Evolutionary conservation across 345 rosid species (phyloP), one percentile per base, ranked within the genome.

Genomic region (Rhodamnia rubescens): DNA sequence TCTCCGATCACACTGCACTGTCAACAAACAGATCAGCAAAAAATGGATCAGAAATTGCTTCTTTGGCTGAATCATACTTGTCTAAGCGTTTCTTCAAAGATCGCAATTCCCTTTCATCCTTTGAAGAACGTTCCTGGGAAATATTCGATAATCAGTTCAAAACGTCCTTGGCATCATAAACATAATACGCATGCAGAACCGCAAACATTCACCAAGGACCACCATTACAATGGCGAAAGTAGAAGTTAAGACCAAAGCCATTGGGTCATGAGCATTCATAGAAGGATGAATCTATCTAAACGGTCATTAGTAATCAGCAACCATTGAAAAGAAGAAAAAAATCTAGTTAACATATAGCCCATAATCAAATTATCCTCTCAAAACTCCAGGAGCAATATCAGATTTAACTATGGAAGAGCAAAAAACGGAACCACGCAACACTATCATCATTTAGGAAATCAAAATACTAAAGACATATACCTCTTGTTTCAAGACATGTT

Each of bases 51-150:
- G 84, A 90, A 84, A 96, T 87, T 29, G 98, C 94, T 84, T 98
- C 98, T 87, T 92, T 94, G 80, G 98, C 95, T 42, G 99, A 96
- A 83, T 88, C 26, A 87, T 93, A 96, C 89, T 92, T 90, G 87
- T 94, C 96, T 80, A 96, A 85, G 32, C 95, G 92, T 90, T 94
- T 95, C 94, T 96, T 96, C 89, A 95, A 54, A 32, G 99, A 93
- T 74, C 98, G 89, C 84, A 97, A 74, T 54, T 96, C 96, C 88
- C 98, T 91, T 85, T 93, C 94, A 52, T 97, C 84, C 52, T 90
- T 94, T 2, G 96, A 90, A 87, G 94, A 91, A 69, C 97, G 94
- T 57, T 92, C 94, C 99, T 94, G 89, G 83, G 53, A 27, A 24
- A 44, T 81, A 47, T 81, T 81, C 27, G 27, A 83, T 21, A 21